These are phyloP conservation scores for Aspergillus oerlinghausenensis DNA, from an alignment of 2,329 filamentous ascomycete genomes.

Conservation along the genomic window DNA sequence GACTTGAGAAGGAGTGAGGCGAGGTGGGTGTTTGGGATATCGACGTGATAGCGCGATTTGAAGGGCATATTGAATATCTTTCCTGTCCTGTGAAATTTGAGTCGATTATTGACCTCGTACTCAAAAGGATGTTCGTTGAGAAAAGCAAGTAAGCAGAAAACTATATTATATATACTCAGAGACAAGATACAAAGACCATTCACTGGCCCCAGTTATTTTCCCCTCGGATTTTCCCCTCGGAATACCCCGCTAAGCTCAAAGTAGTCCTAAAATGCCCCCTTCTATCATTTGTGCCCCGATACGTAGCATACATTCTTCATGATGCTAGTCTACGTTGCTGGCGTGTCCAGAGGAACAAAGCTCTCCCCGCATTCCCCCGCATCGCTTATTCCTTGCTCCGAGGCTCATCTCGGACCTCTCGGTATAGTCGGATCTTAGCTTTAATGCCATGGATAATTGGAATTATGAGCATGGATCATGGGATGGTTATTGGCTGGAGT, in stretches of 20 bases:
- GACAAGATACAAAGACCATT: background rate
- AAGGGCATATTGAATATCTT: conserved; percentile 44
- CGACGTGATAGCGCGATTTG: conserved; percentile 47
- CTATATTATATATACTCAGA: background rate
- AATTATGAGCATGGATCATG: background rate
- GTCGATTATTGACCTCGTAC: background rate
- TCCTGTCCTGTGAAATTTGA: background rate
- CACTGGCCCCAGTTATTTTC: background rate
- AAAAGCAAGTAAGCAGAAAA: background rate
- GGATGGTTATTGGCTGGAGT: background rate
- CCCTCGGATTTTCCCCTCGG: background rate
- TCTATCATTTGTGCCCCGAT: background rate
- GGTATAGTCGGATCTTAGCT: background rate
- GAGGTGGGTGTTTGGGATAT: conserved; percentile 42
- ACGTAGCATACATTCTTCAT: background rate
- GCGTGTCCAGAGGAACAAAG: background rate
- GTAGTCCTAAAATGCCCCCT: background rate
- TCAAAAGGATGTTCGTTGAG: background rate
- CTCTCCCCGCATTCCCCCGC: conserved; percentile 1
- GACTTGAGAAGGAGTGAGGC: conserved; percentile 47
- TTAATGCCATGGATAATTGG: background rate
- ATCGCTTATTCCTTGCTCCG: background rate
- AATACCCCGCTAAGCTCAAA: background rate
- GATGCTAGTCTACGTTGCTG: background rate
- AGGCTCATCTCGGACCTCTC: background rate